Percentiles rank a stretch among this genome's conserved stretches.
phyloP scores from a whole-genome alignment of 164 flowering plant species.

The Litsea cubeba region DNA sequence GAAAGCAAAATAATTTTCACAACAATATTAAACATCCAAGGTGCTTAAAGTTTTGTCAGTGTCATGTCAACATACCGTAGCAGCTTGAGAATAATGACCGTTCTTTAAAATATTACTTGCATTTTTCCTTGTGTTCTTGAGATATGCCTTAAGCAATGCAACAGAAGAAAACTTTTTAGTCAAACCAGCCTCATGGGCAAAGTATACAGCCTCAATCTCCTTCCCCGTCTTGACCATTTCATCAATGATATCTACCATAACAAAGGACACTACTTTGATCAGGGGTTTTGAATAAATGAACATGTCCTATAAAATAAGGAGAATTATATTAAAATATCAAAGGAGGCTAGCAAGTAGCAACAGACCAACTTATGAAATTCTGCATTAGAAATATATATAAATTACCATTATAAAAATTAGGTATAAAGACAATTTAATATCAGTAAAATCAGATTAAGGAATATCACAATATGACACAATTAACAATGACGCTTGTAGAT shows the following conservation, averaged over 20 bases:
- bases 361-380: neutral
- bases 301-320: neutral
- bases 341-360: neutral
- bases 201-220: constrained; percentile 60
- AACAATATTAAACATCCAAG: neutral
- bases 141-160: constrained; percentile 41
- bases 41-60: neutral
- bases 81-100: constrained; percentile 32
- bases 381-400: neutral
- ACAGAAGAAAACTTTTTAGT: constrained; percentile 44
- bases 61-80: constrained; percentile 30
- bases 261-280: neutral
- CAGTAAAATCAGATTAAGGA: no score
- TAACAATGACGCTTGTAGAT: no score
- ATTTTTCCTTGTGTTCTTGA: constrained; percentile 39
- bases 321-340: no score
- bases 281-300: neutral
- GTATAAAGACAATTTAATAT: no score
- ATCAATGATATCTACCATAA: constrained; percentile 42
- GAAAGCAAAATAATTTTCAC: neutral
- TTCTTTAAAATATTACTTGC: constrained; percentile 32
- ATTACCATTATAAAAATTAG: no score
- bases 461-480: no score
- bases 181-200: constrained; percentile 49
- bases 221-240: constrained; percentile 52